phyloP scores from a whole-genome alignment of 2,329 filamentous ascomycete species.

The Ascochyta viciae-villosae region DNA sequence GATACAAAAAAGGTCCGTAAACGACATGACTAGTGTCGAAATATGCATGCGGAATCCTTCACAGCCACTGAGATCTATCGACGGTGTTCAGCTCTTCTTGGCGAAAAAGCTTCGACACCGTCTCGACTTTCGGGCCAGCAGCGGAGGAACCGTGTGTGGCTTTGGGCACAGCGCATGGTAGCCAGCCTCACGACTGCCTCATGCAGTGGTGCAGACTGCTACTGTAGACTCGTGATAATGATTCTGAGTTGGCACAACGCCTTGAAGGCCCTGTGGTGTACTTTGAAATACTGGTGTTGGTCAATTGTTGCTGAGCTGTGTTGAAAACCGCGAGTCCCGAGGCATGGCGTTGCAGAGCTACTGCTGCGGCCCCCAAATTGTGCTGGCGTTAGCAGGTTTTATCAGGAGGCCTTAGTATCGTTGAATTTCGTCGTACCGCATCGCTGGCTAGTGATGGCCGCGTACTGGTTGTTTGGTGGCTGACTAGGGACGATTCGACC shows the following conservation, averaged over 20 bases:
- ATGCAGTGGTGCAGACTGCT: constrained; percentile 4
- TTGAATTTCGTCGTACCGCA: not conserved
- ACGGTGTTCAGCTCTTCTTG: constrained; percentile 9
- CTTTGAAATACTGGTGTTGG: not conserved
- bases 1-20: constrained; percentile 1
- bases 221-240: constrained; percentile 6
- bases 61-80: constrained; percentile 14
- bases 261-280: constrained; percentile 1
- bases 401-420: not conserved
- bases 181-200: constrained; percentile 5
- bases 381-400: constrained; percentile 1
- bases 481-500: not conserved
- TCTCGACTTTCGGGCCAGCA: constrained; percentile 4
- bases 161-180: constrained; percentile 3
- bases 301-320: not conserved
- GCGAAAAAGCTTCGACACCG: constrained; percentile 10
- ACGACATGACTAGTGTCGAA: constrained; percentile 1
- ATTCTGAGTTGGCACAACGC: constrained; percentile 4
- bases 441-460: not conserved
- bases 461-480: not conserved
- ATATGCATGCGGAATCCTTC: constrained; percentile 2
- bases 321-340: not conserved
- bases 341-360: constrained; percentile 3
- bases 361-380: constrained; percentile 2
- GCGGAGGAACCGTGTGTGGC: constrained; percentile 2